phyloP scores from a whole-genome alignment of 192 early-diverging fungal species.

The Coemansia sp. region DNA sequence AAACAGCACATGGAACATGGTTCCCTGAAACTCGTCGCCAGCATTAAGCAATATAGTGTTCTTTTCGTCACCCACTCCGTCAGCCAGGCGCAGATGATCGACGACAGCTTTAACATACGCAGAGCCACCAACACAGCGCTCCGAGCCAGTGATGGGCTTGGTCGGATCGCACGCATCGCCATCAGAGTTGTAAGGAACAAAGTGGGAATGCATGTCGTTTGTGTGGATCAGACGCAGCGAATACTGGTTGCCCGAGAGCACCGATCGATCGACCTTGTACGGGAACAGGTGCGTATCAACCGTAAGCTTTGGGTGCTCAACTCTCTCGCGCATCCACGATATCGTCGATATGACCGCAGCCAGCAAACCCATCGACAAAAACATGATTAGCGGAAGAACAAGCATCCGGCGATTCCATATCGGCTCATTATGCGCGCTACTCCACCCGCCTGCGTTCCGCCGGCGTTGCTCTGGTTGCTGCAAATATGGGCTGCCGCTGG shows the following conservation, averaged over 20 bases:
- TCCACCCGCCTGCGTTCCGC: background rate
- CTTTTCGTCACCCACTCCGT: slow-evolving; percentile 29
- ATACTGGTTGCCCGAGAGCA: slow-evolving; percentile 19
- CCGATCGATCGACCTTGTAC: slow-evolving; percentile 3
- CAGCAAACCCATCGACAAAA: slow-evolving; percentile 20
- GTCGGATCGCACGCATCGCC: slow-evolving; percentile 50
- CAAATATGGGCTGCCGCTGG: slow-evolving; percentile 22
- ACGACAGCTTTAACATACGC: slow-evolving; percentile 65
- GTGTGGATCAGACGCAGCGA: slow-evolving; percentile 54
- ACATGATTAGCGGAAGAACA: slow-evolving; percentile 24
- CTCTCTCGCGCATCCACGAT: slow-evolving; percentile 24
- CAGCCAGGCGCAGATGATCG: slow-evolving; percentile 53
- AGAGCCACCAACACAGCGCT: slow-evolving; percentile 60
- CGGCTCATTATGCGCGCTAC: slow-evolving; percentile 15
- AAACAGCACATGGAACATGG: slow-evolving; percentile 67
- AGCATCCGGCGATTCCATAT: slow-evolving; percentile 42
- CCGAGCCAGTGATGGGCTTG: slow-evolving; percentile 6
- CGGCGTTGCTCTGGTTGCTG: too few species aligned
- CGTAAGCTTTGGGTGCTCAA: slow-evolving; percentile 5
- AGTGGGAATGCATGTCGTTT: slow-evolving; percentile 58
- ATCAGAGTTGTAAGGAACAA: slow-evolving; percentile 47
- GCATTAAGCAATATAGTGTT: slow-evolving; percentile 67
- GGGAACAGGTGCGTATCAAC: slow-evolving; percentile 31
- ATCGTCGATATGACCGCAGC: slow-evolving; percentile 15
- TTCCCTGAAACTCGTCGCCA: slow-evolving; percentile 69